Conservation (phyloP, 1,284 basidiomycete genomes). For the Moniliophthora roreri region DNA sequence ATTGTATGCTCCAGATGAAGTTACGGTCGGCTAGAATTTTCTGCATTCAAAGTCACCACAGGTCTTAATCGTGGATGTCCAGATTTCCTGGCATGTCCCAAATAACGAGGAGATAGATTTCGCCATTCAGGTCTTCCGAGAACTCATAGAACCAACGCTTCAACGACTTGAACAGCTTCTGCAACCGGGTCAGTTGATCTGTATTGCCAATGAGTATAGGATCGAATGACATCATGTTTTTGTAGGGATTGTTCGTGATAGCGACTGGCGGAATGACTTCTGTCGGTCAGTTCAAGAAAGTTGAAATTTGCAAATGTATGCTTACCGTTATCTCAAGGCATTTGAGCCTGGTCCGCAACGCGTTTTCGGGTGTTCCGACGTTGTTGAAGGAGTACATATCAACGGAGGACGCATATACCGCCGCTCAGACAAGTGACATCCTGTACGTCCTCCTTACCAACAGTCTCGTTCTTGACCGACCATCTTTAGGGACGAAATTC, state of each 20-base stretch:
- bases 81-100: conserved; percentile 83
- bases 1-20: conserved; percentile 57
- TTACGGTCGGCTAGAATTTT: conserved; percentile 40
- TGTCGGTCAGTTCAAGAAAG: conserved; percentile 55
- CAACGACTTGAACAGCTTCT: conserved; percentile 61
- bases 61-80: conserved; percentile 8
- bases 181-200: conserved; percentile 42
- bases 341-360: conserved; percentile 64
- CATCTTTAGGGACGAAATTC: conserved; percentile 53
- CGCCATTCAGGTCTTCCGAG: conserved; percentile 70
- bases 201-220: conserved; percentile 1
- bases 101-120: conserved; percentile 72
- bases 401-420: conserved; percentile 38
- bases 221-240: conserved; percentile 1
- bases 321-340: conserved; percentile 35
- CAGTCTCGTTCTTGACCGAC: conserved; percentile 13
- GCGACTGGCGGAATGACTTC: conserved; percentile 86
- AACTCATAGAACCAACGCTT: conserved; percentile 71
- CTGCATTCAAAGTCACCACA: neutral
- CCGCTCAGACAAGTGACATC: conserved; percentile 55
- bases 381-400: conserved; percentile 53
- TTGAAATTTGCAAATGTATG: too few relatives aligned
- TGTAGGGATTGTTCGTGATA: conserved; percentile 44
- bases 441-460: conserved; percentile 41
- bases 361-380: conserved; percentile 68